Evolutionary conservation across 2,329 filamentous ascomycete species (phyloP), one percentile per base, ranked within the genome.

Genomic region (Leptodontidium sp.): DNA sequence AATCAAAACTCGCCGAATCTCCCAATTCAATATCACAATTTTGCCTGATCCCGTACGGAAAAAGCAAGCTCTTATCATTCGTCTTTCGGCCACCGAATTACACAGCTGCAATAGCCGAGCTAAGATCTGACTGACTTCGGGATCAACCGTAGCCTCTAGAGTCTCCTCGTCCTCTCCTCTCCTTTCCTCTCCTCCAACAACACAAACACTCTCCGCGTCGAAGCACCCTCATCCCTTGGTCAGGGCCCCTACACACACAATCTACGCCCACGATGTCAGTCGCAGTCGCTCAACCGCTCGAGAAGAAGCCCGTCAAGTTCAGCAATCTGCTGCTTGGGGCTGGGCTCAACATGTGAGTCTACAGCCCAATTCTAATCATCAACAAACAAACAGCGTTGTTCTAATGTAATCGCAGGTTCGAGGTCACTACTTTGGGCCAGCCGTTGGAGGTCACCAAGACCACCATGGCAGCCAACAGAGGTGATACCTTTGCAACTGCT

Each of bases 271-370:
- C 82, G 82, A 91, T 92, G 88, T 88, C 88, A 82, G 83, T 86
- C 79, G 83, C 84, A 78, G 81, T 83, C 77, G 80, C 86, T 78
- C 81, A 82, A 75, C 82, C 81, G 83, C 84, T 80, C 82, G 94
- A 98, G 91, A 98, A 98, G 92, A 98, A 98, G 90, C 96, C 96
- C 75, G 89, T 99, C 89, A 98, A 98, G 90, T 98, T 98, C 88
- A 97, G 94, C 86, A 99, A 99, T 86, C 83, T 99, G 88, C 86
- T 99, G 79, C 89, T 79, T 69, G 77, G 78, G 68, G 78, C 78
- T 64, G 74, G 76, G 45, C 72, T 79, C 67, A 79, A 79, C 69
- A 72, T 79, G 73, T 76, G 71, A 65, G 71, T 68, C 32, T 55
- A 35, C 26, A 1, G n/a, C 21, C 15, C 26, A 6, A 17, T 43